Evolutionary conservation across 2,329 filamentous ascomycete species (phyloP), one percentile per base, ranked within the genome.

Genomic region (Beauveria caledonica): DNA sequence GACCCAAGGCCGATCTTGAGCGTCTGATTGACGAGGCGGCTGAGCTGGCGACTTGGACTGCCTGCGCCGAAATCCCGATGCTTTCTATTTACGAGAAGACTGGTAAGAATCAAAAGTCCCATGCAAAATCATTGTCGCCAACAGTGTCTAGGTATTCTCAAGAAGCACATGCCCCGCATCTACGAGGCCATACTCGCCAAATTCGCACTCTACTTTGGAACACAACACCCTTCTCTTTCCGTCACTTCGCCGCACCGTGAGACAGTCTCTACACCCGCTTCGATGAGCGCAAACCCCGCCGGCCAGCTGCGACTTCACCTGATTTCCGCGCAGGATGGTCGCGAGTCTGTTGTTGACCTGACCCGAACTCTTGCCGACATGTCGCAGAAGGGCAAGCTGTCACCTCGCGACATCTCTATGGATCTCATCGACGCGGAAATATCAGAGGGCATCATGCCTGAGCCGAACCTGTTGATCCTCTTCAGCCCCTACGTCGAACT

Each of bases 291-390:
- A 65, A 70, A 62, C 65, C 71, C 56, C 6, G 61, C 57, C 66
- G 72, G 77, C 64, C 73, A 78, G 68, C 70, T 87, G 60, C 74
- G 78, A 27, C 72, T 97, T 19, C 83, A 96, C 61, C 83, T 99
- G 44, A 84, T 99, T 55, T 96, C 91, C 15, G 85, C 86, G 42
- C 88, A 93, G 60, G 94, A 99, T 68, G 93, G 94, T 53, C 86
- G 93, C 59, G 91, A 96, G 69, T 97, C 93, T 4, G 84, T 99
- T 64, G 92, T 99, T 45, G 94, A 99, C 73, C 82, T 99, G 50
- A 99, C 94, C 46, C 91, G 92, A 70, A 97, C 95, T 1, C 80
- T 99, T 23, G 85, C 93, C 6, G 90, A 96, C 70, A 97, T 99
- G 94, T 89, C 91, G 7, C 94, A 97, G 73, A 86, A 87, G 66